Percentiles rank a stretch among this genome's conserved stretches.
These are phyloP conservation scores for Scedosporium dehoogii DNA, from an alignment of 2,329 filamentous ascomycete species.

Conservation along the genomic window DNA sequence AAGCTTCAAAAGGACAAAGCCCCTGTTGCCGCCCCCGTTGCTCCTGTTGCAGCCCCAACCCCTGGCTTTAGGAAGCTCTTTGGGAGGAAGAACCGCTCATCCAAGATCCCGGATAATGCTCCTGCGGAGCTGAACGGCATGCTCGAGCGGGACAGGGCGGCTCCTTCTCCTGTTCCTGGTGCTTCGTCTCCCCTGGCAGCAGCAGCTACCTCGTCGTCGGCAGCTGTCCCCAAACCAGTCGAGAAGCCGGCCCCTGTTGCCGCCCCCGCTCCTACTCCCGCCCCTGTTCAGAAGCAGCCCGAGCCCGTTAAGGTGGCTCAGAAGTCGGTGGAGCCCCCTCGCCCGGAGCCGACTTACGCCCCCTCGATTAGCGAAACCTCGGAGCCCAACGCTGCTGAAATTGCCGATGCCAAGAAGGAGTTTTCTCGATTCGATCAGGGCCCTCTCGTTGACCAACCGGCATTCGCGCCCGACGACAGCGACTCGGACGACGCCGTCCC, in stretches of 20 bases:
- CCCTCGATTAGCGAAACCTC: conserved; percentile 40
- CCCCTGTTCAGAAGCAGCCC: conserved; percentile 13
- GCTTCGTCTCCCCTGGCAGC: conserved; percentile 16
- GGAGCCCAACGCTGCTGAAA: conserved; percentile 49
- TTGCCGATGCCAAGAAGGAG: conserved; percentile 47
- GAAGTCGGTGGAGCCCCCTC: conserved; percentile 6
- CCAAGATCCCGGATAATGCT: conserved; percentile 45
- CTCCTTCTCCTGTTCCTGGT: conserved; percentile 14
- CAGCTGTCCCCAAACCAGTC: conserved; percentile 14
- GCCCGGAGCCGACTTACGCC: conserved; percentile 29
- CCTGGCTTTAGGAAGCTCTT: conserved; percentile 57
- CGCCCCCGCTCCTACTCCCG: conserved; percentile 12
- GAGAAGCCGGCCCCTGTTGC: background rate
- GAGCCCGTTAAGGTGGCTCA: background rate
- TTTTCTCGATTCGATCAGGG: conserved; percentile 75
- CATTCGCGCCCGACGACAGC: conserved; percentile 59
- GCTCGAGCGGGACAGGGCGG: conserved; percentile 30
- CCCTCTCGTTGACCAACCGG: conserved; percentile 75
- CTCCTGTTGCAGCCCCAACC: conserved; percentile 14
- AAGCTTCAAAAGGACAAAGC: conserved; percentile 46
- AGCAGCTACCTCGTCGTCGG: conserved; percentile 13
- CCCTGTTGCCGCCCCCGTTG: conserved; percentile 2
- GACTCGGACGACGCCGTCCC: conserved; percentile 38
- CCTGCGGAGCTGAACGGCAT: conserved; percentile 40
- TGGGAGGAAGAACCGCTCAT: conserved; percentile 49